phyloP scores from a whole-genome alignment of 495 filamentous ascomycete genomes.

The Pyrenula massariospora region DNA sequence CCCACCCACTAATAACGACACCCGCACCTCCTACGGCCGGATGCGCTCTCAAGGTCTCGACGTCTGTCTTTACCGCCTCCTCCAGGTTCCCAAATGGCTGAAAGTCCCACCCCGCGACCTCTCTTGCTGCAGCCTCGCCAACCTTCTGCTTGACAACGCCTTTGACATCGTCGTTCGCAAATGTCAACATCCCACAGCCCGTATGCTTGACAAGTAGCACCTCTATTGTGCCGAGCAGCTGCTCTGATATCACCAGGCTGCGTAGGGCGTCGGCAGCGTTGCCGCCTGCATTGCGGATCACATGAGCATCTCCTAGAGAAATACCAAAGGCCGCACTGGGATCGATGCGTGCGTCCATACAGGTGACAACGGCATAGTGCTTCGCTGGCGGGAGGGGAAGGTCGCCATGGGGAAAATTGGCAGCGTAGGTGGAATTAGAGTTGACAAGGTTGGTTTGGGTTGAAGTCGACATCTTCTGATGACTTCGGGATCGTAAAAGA shows the following conservation, averaged over 20 bases:
- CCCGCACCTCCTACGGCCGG: constrained; percentile 41
- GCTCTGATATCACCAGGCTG: constrained; percentile 67
- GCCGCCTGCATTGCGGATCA: constrained; percentile 71
- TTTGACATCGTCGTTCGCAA: constrained; percentile 53
- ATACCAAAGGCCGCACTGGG: constrained; percentile 62
- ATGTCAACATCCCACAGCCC: constrained; percentile 76
- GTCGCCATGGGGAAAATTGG: constrained; percentile 49
- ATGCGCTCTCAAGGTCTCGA: constrained; percentile 46
- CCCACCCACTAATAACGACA: constrained; percentile 57
- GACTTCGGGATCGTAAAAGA: neutral
- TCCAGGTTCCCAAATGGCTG: constrained; percentile 54
- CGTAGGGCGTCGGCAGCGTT: constrained; percentile 57
- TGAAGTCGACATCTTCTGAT: constrained; percentile 19
- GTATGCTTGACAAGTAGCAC: constrained; percentile 69
- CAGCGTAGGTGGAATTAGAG: constrained; percentile 49
- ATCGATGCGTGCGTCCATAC: constrained; percentile 81
- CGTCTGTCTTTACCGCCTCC: constrained; percentile 52
- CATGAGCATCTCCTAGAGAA: constrained; percentile 62
- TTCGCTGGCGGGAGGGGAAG: constrained; percentile 65
- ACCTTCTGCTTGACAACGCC: constrained; percentile 45
- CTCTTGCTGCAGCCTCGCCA: constrained; percentile 27
- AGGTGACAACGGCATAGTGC: constrained; percentile 57
- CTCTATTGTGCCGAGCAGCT: constrained; percentile 69
- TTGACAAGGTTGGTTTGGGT: constrained; percentile 42
- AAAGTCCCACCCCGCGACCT: constrained; percentile 41